Conservation (phyloP, 208 protist species). For the Acanthamoeba royreba region DNA sequence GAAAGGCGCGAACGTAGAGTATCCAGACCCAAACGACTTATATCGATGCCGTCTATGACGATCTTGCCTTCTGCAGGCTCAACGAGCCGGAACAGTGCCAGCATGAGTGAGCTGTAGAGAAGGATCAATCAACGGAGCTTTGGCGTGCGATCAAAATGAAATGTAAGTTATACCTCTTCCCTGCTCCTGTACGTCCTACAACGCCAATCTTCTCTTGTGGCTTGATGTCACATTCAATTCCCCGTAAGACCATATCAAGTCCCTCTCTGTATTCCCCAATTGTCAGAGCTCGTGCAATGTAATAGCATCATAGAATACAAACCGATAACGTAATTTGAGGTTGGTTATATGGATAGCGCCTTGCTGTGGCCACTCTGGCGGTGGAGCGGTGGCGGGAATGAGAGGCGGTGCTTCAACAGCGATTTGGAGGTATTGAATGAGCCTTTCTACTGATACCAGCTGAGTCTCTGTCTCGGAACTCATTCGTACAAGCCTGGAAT, state of each 20-base stretch:
- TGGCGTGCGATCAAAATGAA: background rate
- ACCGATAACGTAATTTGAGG: background rate
- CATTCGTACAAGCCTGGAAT: background rate
- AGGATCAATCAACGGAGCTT: too few relatives aligned
- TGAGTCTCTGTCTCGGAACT: background rate
- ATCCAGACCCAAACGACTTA: conserved; percentile 79
- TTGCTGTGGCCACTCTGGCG: conserved; percentile 62
- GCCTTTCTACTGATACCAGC: conserved; percentile 56
- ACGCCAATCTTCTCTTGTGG: conserved; percentile 81
- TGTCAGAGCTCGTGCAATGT: too few relatives aligned
- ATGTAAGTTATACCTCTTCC: background rate
- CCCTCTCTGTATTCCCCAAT: too few relatives aligned
- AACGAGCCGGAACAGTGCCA: conserved; percentile 87
- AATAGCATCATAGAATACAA: too few relatives aligned
- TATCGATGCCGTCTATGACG: conserved; percentile 90
- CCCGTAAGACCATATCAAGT: conserved; percentile 47
- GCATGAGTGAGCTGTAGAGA: conserved; percentile 51
- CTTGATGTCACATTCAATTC: conserved; percentile 64
- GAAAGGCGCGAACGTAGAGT: conserved; percentile 87
- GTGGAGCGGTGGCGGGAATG: background rate
- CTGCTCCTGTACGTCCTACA: conserved; percentile 82
- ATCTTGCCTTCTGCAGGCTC: conserved; percentile 81
- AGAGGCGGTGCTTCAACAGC: background rate
- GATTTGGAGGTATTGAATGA: conserved; percentile 59
- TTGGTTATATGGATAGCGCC: conserved; percentile 65